Evolutionary conservation across 345 rosid genomes (phyloP).

Genomic region (Melaleuca quinquenervia): DNA sequence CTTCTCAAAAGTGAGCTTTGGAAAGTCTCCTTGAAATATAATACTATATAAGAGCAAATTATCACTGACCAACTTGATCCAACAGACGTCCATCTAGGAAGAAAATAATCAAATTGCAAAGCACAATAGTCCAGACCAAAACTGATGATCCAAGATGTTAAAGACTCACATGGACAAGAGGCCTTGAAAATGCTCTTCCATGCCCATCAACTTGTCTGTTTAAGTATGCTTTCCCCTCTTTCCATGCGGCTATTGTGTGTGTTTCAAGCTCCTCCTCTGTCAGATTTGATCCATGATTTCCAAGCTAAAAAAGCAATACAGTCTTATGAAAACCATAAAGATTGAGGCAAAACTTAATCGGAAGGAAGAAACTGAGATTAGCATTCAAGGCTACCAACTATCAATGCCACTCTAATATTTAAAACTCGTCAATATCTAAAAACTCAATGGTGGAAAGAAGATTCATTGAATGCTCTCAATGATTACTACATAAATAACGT

Average conservation of each 20-base stretch:
- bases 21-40: neutral
- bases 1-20: neutral
- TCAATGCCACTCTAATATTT: neutral
- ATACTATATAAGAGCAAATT: neutral
- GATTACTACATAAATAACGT: neutral
- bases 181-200: slow-evolving; percentile 38
- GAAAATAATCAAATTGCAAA: neutral
- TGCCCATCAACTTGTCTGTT: slow-evolving; percentile 60
- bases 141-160: neutral
- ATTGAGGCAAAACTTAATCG: neutral
- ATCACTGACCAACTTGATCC: neutral
- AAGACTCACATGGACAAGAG: slow-evolving; percentile 49
- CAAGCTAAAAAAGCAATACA: slow-evolving; percentile 36
- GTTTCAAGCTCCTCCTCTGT: slow-evolving; percentile 81
- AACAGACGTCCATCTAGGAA: neutral
- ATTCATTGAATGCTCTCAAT: neutral
- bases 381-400: neutral
- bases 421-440: neutral
- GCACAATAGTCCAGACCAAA: neutral
- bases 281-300: slow-evolving; percentile 59
- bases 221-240: slow-evolving; percentile 67
- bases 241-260: slow-evolving; percentile 96
- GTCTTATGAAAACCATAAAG: neutral
- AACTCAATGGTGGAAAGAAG: neutral
- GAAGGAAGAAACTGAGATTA: neutral